Conservation (phyloP, 768 basidiomycete genomes). For the Postia placenta region DNA sequence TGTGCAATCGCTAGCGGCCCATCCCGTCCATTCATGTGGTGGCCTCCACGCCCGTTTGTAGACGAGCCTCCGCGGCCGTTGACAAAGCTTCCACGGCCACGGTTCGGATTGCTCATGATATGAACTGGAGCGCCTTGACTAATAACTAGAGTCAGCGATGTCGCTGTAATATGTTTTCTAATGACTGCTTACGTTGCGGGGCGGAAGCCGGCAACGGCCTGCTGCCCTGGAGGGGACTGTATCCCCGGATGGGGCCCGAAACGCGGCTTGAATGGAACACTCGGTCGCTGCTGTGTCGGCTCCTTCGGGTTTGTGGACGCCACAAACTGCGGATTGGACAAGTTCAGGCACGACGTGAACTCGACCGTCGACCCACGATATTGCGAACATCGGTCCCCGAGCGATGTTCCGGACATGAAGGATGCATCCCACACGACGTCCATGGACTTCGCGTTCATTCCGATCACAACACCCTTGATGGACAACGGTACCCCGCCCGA, state of each 20-base stretch:
- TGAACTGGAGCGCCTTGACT: constrained; percentile 40
- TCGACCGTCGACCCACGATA: constrained; percentile 89
- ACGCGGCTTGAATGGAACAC: constrained; percentile 57
- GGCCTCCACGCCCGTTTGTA: constrained; percentile 12
- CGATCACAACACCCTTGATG: constrained; percentile 91
- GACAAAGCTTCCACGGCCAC: constrained; percentile 31
- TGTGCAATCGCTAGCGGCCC: constrained; percentile 13
- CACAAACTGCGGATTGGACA: constrained; percentile 81
- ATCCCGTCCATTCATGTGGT: constrained; percentile 28
- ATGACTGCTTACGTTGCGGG: constrained; percentile 39
- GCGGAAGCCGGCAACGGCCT: constrained; percentile 58
- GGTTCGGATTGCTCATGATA: constrained; percentile 77
- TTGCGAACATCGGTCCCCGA: constrained; percentile 83
- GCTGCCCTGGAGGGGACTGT: constrained; percentile 48
- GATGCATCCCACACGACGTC: constrained; percentile 96
- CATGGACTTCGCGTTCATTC: constrained; percentile 80
- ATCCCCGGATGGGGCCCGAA: constrained; percentile 61
- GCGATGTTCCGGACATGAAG: constrained; percentile 88
- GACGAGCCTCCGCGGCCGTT: constrained; percentile 15
- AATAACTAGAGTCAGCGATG: no score
- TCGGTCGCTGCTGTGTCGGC: constrained; percentile 39
- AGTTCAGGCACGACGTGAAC: constrained; percentile 84
- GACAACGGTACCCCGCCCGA: constrained; percentile 87
- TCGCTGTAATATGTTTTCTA: no score
- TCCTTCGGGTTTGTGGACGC: constrained; percentile 63